Percentiles rank a stretch among this genome's conserved stretches.
phyloP scores from a whole-genome alignment of 2,329 filamentous ascomycete species.

The Elsinoe arachidis region DNA sequence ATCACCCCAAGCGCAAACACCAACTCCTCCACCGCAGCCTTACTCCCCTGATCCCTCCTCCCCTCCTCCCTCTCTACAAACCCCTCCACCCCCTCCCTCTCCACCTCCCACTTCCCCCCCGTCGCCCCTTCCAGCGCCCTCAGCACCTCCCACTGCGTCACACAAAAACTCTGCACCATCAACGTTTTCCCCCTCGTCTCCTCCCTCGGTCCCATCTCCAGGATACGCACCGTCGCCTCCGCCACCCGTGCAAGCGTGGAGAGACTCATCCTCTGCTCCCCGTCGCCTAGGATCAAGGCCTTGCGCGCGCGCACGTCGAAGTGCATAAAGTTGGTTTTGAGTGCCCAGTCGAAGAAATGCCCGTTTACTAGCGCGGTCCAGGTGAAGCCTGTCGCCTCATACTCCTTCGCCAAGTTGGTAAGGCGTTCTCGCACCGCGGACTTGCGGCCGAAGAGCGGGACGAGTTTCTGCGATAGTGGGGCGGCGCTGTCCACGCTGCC shows the following conservation, averaged over 20 bases:
- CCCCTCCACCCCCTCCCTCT: constrained; percentile 28
- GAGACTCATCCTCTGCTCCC: constrained; percentile 43
- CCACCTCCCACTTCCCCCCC: constrained; percentile 44
- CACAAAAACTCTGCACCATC: constrained; percentile 48
- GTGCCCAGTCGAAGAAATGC: constrained; percentile 54
- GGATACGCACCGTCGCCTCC: constrained; percentile 42
- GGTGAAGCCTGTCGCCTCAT: constrained; percentile 33
- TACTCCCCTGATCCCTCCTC: constrained; percentile 32
- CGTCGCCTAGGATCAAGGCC: constrained; percentile 49
- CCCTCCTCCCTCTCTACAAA: constrained; percentile 25
- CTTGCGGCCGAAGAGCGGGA: constrained; percentile 49
- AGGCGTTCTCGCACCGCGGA: constrained; percentile 44
- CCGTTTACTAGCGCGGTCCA: constrained; percentile 55
- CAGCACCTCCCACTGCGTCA: constrained; percentile 51
- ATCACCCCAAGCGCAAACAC: constrained; percentile 26
- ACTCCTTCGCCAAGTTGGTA: constrained; percentile 33
- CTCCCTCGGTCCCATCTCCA: constrained; percentile 36
- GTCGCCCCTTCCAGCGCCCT: constrained; percentile 45
- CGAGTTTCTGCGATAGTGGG: constrained; percentile 28
- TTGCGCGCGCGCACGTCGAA: constrained; percentile 43
- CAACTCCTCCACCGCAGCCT: constrained; percentile 22
- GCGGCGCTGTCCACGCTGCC: constrained; percentile 34
- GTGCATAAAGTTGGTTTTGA: constrained; percentile 43
- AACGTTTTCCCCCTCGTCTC: constrained; percentile 51
- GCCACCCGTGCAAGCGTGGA: constrained; percentile 47